These are phyloP conservation scores for Leccinum sublutescens DNA, from an alignment of 768 basidiomycete species.

Conservation along the genomic window DNA sequence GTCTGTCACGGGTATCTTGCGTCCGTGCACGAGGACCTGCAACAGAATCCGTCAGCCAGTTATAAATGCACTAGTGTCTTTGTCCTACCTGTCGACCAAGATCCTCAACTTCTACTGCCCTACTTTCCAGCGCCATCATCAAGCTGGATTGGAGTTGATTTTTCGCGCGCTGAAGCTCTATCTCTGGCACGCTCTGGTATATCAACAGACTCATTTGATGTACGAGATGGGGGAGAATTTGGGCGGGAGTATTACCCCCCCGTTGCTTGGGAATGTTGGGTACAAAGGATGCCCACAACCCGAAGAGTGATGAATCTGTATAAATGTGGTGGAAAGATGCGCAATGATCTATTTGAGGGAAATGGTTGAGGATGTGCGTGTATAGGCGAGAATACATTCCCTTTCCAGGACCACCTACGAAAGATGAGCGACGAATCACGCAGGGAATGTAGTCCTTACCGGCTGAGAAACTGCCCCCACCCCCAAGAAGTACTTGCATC, in stretches of 20 bases:
- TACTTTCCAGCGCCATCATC: slow-evolving; percentile 93
- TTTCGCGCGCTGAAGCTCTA: slow-evolving; percentile 83
- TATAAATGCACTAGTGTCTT: background rate
- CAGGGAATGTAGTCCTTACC: slow-evolving; percentile 38
- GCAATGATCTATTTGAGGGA: slow-evolving; percentile 92
- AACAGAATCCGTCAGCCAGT: slow-evolving; percentile 3
- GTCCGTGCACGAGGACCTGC: slow-evolving; percentile 80
- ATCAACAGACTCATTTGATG: slow-evolving; percentile 85
- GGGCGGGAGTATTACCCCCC: slow-evolving; percentile 60
- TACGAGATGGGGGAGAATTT: slow-evolving; percentile 80
- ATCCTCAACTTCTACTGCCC: slow-evolving; percentile 83
- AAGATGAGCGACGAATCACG: slow-evolving; percentile 6
- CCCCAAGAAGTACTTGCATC: slow-evolving; percentile 92
- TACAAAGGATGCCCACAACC: slow-evolving; percentile 82
- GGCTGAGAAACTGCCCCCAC: slow-evolving; percentile 95
- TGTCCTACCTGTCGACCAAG: slow-evolving; percentile 77
- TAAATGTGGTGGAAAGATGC: slow-evolving; percentile 98
- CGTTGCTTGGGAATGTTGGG: slow-evolving; percentile 56
- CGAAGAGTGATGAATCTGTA: slow-evolving; percentile 90
- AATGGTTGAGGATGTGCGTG: slow-evolving; percentile 93
- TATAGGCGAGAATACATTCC: slow-evolving; percentile 99
- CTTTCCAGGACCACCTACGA: slow-evolving; percentile 88
- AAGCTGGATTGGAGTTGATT: slow-evolving; percentile 92
- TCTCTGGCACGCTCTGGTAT: slow-evolving; percentile 60
- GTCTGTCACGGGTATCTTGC: slow-evolving; percentile 83